A percentile compares a stretch with the other conserved stretches of the same genome.
Evolutionary conservation across 2,329 filamentous ascomycete genomes (phyloP).

Genomic region (Byssochlamys sp.): DNA sequence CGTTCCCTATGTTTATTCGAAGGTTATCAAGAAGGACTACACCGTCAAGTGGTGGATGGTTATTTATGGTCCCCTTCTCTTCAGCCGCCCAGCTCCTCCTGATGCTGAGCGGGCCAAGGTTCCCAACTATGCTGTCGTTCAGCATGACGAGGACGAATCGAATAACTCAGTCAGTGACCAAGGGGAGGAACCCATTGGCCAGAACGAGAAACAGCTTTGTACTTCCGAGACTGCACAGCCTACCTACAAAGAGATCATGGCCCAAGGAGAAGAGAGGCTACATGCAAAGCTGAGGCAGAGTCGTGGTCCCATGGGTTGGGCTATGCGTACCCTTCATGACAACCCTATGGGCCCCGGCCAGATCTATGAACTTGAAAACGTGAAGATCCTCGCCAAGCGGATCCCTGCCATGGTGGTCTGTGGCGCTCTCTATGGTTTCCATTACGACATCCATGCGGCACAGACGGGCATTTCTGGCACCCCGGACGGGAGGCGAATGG

Average conservation of each 20-base stretch:
- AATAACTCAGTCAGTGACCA: slow-evolving; percentile 20
- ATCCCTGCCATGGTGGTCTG: slow-evolving; percentile 58
- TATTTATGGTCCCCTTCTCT: slow-evolving; percentile 54
- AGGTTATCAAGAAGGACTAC: slow-evolving; percentile 59
- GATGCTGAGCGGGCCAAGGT: slow-evolving; percentile 49
- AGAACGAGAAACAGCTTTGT: slow-evolving; percentile 32
- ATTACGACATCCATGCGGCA: slow-evolving; percentile 74
- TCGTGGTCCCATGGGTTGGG: slow-evolving; percentile 67
- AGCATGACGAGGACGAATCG: slow-evolving; percentile 49
- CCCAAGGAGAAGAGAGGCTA: slow-evolving; percentile 47
- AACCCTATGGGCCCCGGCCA: slow-evolving; percentile 64
- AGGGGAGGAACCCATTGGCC: slow-evolving; percentile 14
- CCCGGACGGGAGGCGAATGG: slow-evolving; percentile 59
- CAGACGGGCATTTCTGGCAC: slow-evolving; percentile 62
- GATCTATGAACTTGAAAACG: slow-evolving; percentile 65
- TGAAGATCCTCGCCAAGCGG: slow-evolving; percentile 53
- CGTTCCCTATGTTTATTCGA: slow-evolving; percentile 58
- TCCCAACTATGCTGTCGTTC: slow-evolving; percentile 68
- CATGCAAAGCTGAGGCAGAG: slow-evolving; percentile 55
- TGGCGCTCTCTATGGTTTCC: slow-evolving; percentile 59
- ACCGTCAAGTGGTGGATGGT: slow-evolving; percentile 55
- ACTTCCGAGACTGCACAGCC: slow-evolving; percentile 42
- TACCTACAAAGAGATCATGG: slow-evolving; percentile 55
- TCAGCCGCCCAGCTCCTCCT: slow-evolving; percentile 48
- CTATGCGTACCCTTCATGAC: slow-evolving; percentile 65